These are phyloP conservation scores for Aspergillus thermomutatus DNA, from an alignment of 2,329 filamentous ascomycete species.

Conservation along the genomic window DNA sequence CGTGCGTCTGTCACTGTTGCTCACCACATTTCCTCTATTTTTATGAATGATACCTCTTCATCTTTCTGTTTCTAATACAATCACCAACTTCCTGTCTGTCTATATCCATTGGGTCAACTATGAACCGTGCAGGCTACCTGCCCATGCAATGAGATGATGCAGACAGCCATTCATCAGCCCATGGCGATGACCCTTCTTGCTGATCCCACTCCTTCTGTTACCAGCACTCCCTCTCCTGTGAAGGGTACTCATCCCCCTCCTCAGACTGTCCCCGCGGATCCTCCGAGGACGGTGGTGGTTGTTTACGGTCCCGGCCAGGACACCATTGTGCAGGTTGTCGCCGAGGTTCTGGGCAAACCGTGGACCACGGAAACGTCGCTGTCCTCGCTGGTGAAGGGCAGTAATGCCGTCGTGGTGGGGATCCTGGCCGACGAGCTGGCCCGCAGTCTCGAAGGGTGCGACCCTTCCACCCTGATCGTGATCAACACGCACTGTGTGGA, in stretches of 20 bases:
- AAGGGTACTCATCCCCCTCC: conserved; percentile 5
- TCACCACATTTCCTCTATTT: not conserved
- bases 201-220: conserved; percentile 19
- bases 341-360: conserved; percentile 74
- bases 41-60: not conserved
- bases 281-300: conserved; percentile 52
- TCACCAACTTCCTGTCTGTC: too few species aligned
- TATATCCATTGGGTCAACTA: conserved; percentile 14
- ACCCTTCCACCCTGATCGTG: conserved; percentile 59
- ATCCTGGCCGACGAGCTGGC: conserved; percentile 58
- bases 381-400: conserved; percentile 53
- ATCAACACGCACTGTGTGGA: conserved; percentile 77
- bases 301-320: conserved; percentile 70
- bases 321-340: conserved; percentile 69
- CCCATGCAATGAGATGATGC: conserved; percentile 33
- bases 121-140: conserved; percentile 22
- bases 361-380: conserved; percentile 59
- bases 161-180: conserved; percentile 28
- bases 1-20: too few species aligned
- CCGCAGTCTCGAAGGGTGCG: conserved; percentile 55
- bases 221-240: conserved; percentile 13
- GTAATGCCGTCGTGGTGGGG: conserved; percentile 64
- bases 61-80: too few species aligned
- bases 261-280: conserved; percentile 11
- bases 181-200: conserved; percentile 31